Percentiles rank a stretch among this genome's conserved stretches.
phyloP scores from a whole-genome alignment of 139 green algal genomes.

The Choricystis sp. region DNA sequence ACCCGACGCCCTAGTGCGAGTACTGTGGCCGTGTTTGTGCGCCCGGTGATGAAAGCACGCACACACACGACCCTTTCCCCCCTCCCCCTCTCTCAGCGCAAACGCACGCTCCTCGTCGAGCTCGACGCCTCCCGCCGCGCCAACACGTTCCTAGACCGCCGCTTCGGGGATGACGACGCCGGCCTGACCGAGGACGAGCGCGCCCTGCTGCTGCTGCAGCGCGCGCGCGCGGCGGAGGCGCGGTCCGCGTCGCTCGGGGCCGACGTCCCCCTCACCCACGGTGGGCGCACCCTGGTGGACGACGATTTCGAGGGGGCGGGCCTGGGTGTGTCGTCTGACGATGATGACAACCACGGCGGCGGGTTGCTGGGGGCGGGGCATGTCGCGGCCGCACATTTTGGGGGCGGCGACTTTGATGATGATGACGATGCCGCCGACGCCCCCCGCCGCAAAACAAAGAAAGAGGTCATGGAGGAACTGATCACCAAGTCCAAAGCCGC shows the following conservation, averaged over 20 bases:
- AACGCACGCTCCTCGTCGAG: slow-evolving; percentile 83
- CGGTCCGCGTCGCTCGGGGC: slow-evolving; percentile 11
- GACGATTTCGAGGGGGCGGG: slow-evolving; percentile 14
- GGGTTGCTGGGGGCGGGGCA: neutral
- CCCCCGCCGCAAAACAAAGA: slow-evolving; percentile 10
- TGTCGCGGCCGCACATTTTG: slow-evolving; percentile 4
- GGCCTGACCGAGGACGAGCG: slow-evolving; percentile 60
- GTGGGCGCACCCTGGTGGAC: slow-evolving; percentile 28
- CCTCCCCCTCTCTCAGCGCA: no score
- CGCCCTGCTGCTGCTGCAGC: slow-evolving; percentile 64
- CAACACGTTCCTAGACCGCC: slow-evolving; percentile 85
- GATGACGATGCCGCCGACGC: neutral
- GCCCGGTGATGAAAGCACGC: no score
- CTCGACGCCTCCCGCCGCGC: slow-evolving; percentile 65
- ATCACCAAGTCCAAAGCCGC: slow-evolving; percentile 84
- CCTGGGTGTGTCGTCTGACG: neutral
- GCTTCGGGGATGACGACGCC: slow-evolving; percentile 83
- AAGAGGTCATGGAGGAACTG: slow-evolving; percentile 94
- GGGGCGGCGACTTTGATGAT: slow-evolving; percentile 4
- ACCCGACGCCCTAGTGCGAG: no score
- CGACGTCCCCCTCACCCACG: slow-evolving; percentile 31
- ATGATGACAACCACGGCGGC: neutral
- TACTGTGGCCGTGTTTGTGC: no score
- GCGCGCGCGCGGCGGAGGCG: slow-evolving; percentile 47
- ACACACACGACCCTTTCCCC: no score